Conservation (phyloP, 169 alveolate species). For the Plasmodium inui region DNA sequence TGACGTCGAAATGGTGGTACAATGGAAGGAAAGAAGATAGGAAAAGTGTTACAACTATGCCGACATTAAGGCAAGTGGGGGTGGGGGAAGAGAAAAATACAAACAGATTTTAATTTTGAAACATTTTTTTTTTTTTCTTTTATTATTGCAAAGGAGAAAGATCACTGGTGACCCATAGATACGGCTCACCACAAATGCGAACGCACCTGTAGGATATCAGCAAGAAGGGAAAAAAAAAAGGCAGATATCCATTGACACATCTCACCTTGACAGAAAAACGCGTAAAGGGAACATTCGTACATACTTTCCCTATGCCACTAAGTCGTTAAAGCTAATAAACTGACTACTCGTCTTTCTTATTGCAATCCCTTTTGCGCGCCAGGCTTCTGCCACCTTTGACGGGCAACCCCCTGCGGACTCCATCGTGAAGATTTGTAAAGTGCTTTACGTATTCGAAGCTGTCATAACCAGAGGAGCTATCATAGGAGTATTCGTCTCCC, state of each 20-base stretch:
- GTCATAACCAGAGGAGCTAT: slow-evolving; percentile 73
- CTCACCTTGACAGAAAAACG: neutral
- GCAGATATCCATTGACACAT: neutral
- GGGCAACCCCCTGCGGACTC: neutral
- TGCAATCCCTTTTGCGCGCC: neutral
- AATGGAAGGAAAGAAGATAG: neutral
- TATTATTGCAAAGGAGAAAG: neutral
- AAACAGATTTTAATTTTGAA: neutral
- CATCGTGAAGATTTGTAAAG: slow-evolving; percentile 55
- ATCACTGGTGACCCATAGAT: neutral
- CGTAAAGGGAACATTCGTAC: neutral
- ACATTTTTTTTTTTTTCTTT: neutral
- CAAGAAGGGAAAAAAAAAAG: neutral
- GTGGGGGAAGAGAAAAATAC: neutral
- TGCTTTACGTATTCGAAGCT: slow-evolving; percentile 74
- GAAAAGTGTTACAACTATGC: neutral
- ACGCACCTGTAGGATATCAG: neutral
- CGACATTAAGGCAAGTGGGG: neutral
- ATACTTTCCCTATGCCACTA: neutral
- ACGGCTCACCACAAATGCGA: neutral
- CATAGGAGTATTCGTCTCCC: slow-evolving; percentile 41
- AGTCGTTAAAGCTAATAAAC: neutral
- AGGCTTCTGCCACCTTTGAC: neutral
- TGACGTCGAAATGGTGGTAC: neutral
- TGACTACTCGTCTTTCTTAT: slow-evolving; percentile 5